These are phyloP conservation scores for Vitis labrusca DNA, from an alignment of 164 flowering plant genomes.

Conservation along the genomic window DNA sequence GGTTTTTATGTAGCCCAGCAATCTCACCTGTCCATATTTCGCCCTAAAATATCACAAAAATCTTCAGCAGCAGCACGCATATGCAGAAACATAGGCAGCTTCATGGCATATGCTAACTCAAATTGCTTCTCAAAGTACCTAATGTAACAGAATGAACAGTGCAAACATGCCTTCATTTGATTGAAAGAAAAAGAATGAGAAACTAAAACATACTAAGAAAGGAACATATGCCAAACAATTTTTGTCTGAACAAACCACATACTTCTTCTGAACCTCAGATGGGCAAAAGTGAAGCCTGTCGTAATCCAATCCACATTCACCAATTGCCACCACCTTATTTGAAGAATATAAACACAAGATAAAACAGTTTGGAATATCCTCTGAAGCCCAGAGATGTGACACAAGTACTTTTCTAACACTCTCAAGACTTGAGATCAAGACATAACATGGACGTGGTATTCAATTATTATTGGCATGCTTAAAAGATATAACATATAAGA, in stretches of 20 bases:
- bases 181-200: not conserved
- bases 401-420: not conserved
- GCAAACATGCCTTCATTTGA: not conserved
- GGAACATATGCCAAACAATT: not conserved
- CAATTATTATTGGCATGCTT: not conserved
- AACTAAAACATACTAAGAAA: not conserved
- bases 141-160: not conserved
- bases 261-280: conserved; percentile 88
- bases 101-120: conserved; percentile 76
- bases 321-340: conserved; percentile 91
- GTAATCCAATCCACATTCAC: conserved; percentile 98
- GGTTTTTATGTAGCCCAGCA: not conserved
- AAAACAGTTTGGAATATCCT: not conserved
- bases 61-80: conserved; percentile 98
- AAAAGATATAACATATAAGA: too few relatives aligned
- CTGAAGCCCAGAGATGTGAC: not conserved
- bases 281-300: conserved; percentile 97
- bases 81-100: conserved; percentile 96
- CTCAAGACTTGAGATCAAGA: not conserved
- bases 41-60: conserved; percentile 78
- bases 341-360: not conserved
- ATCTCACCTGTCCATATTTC: conserved; percentile 63
- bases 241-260: conserved; percentile 20
- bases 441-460: not conserved
- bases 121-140: conserved; percentile 98